phyloP scores from a whole-genome alignment of 2,329 filamentous ascomycete genomes.

The Xylariaceae sp. region DNA sequence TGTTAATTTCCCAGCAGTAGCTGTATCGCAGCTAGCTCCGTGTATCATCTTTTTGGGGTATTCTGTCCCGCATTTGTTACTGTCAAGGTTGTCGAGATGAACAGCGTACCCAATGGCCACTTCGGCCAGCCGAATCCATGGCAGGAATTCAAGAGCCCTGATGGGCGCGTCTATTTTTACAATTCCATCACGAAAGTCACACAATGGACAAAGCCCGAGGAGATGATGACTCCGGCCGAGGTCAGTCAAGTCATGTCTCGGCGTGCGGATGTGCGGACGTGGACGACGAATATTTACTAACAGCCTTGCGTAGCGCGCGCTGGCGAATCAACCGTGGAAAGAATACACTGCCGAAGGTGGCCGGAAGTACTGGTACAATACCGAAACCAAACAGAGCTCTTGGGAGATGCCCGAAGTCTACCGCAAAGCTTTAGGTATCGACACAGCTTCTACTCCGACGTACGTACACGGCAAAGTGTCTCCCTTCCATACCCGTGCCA shows the following conservation, averaged over 20 bases:
- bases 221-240: slow-evolving; percentile 79
- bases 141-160: slow-evolving; percentile 75
- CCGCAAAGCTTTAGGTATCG: slow-evolving; percentile 65
- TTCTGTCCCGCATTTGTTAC: not conserved
- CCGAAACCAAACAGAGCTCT: slow-evolving; percentile 82
- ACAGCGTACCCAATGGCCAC: slow-evolving; percentile 46
- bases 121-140: slow-evolving; percentile 55
- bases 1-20: too few relatives aligned
- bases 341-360: slow-evolving; percentile 85
- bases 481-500: not conserved
- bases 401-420: slow-evolving; percentile 91
- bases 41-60: not conserved
- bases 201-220: slow-evolving; percentile 90
- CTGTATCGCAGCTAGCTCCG: too few relatives aligned
- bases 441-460: slow-evolving; percentile 40
- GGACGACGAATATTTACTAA: slow-evolving; percentile 13
- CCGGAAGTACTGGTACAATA: slow-evolving; percentile 93
- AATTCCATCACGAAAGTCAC: slow-evolving; percentile 81
- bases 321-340: slow-evolving; percentile 83
- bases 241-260: slow-evolving; percentile 46
- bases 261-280: not conserved
- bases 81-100: slow-evolving; percentile 42
- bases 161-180: slow-evolving; percentile 88
- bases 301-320: slow-evolving; percentile 55
- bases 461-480: slow-evolving; percentile 26